Evolutionary conservation across 306 rosid genomes (phyloP).

Genomic region (Citrullus mucosospermus): DNA sequence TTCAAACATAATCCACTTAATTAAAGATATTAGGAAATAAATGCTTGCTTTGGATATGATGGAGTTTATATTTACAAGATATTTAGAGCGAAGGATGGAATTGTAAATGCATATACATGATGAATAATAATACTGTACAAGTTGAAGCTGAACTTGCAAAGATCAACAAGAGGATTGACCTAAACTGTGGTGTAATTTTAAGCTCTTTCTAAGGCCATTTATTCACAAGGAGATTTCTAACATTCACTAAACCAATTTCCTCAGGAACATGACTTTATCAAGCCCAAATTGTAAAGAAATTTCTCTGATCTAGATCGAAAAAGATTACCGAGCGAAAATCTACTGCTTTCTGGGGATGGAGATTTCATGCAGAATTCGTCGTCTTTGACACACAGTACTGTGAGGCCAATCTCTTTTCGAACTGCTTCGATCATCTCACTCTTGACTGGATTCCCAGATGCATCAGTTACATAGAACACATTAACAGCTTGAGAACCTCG

Average conservation of each 20-base stretch:
- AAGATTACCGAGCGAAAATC: conserved; percentile 54
- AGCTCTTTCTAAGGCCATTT: conserved; percentile 20
- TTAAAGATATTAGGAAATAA: neutral
- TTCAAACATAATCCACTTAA: neutral
- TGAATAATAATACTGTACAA: conserved; percentile 15
- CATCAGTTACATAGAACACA: conserved; percentile 75
- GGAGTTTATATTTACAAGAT: neutral
- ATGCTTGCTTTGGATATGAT: neutral
- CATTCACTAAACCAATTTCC: conserved; percentile 17
- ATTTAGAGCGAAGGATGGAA: neutral
- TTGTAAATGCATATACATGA: neutral
- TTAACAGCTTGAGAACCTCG: conserved; percentile 71
- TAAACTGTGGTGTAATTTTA: conserved; percentile 12
- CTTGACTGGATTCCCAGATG: conserved; percentile 66
- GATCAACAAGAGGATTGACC: conserved; percentile 19
- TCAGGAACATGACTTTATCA: conserved; percentile 69
- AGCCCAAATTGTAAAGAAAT: conserved; percentile 78
- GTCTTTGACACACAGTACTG: conserved; percentile 54
- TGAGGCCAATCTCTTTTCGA: conserved; percentile 66
- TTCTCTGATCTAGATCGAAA: conserved; percentile 77
- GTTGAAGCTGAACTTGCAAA: conserved; percentile 20
- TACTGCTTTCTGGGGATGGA: conserved; percentile 39
- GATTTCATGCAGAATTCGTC: conserved; percentile 37
- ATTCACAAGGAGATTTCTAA: conserved; percentile 20
- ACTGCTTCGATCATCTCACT: conserved; percentile 82